phyloP scores from a whole-genome alignment of 371 early-diverging fungal species.

The Choanephora cucurbitarum region DNA sequence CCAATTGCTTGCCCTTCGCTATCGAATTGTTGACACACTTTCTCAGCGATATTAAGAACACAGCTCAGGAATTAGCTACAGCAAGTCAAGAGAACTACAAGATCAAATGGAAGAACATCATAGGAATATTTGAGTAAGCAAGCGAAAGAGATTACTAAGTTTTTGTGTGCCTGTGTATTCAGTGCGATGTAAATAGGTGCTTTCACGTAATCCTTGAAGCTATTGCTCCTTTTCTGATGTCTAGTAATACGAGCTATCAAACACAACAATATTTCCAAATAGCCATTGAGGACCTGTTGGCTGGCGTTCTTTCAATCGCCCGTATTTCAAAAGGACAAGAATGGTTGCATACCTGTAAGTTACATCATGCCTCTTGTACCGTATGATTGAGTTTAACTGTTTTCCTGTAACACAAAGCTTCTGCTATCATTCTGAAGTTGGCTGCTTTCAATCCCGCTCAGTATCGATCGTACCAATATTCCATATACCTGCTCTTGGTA shows the following conservation, averaged over 20 bases:
- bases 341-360: slow-evolving; percentile 36
- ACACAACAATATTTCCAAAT: not conserved
- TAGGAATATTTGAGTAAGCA: slow-evolving; percentile 28
- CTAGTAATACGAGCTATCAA: not conserved
- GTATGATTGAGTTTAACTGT: not conserved
- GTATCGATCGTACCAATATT: slow-evolving; percentile 25
- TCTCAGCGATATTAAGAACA: slow-evolving; percentile 39
- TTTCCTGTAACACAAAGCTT: not conserved
- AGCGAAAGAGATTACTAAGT: too few species aligned
- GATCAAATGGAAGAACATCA: slow-evolving; percentile 22
- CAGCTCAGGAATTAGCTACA: slow-evolving; percentile 10
- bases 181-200: slow-evolving; percentile 17
- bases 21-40: slow-evolving; percentile 55
- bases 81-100: slow-evolving; percentile 9
- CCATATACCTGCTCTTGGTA: slow-evolving; percentile 24
- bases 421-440: slow-evolving; percentile 2
- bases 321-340: slow-evolving; percentile 11
- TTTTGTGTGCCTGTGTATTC: too few species aligned
- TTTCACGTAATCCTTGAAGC: slow-evolving; percentile 20
- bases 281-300: slow-evolving; percentile 28
- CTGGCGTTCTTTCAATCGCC: slow-evolving; percentile 16
- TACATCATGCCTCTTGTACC: too few species aligned
- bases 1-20: slow-evolving; percentile 34
- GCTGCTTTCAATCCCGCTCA: slow-evolving; percentile 1
- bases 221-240: slow-evolving; percentile 7